Evolutionary conservation across 2,329 filamentous ascomycete genomes (phyloP).

Genomic region (Bertia moriformis): DNA sequence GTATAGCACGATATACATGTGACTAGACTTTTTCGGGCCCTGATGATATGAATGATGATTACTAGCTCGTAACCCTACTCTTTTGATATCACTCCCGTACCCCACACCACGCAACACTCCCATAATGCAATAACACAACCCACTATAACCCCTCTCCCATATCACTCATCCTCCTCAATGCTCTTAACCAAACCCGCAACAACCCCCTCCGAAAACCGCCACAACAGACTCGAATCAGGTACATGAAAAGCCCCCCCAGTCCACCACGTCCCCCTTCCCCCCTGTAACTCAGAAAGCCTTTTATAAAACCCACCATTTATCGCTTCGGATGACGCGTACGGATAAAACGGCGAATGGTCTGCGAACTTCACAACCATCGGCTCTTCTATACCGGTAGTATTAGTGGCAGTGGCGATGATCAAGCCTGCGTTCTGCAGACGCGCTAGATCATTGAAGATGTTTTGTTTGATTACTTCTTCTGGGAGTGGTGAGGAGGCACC

Average conservation of each 20-base stretch:
- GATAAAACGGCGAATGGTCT: slow-evolving; percentile 12
- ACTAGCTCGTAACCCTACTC: too few relatives aligned
- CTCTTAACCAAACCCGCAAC: too few relatives aligned
- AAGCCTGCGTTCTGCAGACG: neutral
- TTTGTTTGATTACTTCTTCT: neutral
- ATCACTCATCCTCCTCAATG: too few relatives aligned
- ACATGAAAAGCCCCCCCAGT: slow-evolving; percentile 14
- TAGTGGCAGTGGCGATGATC: slow-evolving; percentile 7
- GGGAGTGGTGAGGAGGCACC: neutral
- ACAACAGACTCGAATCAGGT: neutral
- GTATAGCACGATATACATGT: too few relatives aligned
- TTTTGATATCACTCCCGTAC: too few relatives aligned
- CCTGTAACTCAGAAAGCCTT: slow-evolving; percentile 20
- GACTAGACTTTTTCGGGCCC: too few relatives aligned
- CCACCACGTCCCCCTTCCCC: slow-evolving; percentile 21
- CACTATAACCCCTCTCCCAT: too few relatives aligned
- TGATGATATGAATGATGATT: too few relatives aligned
- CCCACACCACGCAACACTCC: too few relatives aligned
- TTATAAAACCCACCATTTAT: slow-evolving; percentile 19
- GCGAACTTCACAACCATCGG: slow-evolving; percentile 6
- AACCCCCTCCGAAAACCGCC: neutral
- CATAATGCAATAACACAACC: too few relatives aligned
- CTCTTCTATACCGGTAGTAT: slow-evolving; percentile 4
- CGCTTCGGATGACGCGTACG: slow-evolving; percentile 12
- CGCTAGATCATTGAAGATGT: neutral